Percentiles rank a stretch among this genome's conserved stretches.
Conservation (phyloP, 768 basidiomycete species). For the Leccinum olivaceopallidum region DNA sequence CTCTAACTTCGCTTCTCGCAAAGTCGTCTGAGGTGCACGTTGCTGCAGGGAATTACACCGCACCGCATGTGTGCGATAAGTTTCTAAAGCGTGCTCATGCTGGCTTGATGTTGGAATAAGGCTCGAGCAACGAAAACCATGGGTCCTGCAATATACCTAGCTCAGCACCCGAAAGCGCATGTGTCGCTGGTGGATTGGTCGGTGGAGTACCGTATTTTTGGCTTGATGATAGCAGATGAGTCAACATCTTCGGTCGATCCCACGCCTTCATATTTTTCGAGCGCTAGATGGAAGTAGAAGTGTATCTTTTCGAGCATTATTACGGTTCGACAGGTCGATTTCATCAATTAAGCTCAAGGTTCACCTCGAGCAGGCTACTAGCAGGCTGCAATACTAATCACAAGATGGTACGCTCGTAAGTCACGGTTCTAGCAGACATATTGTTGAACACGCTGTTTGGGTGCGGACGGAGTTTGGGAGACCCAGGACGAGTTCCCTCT, state of each 20-base stretch:
- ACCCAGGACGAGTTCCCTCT: neutral
- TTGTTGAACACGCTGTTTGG: conserved; percentile 15
- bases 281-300: neutral
- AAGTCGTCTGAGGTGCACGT: conserved; percentile 46
- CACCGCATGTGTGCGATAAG: conserved; percentile 46
- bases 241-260: neutral
- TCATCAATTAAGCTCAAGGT: neutral
- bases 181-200: conserved; percentile 66
- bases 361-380: conserved; percentile 1
- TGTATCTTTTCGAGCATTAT: neutral
- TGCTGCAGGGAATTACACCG: conserved; percentile 66
- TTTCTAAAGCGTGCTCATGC: conserved; percentile 43
- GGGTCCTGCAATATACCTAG: conserved; percentile 32
- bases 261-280: conserved; percentile 2
- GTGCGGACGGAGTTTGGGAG: conserved; percentile 14
- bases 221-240: conserved; percentile 1
- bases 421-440: neutral
- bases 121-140: conserved; percentile 15
- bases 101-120: conserved; percentile 53
- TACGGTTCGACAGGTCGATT: neutral
- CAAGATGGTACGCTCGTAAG: neutral
- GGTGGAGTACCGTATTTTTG: conserved; percentile 34
- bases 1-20: conserved; percentile 50
- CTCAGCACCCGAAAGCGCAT: conserved; percentile 54
- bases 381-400: conserved; percentile 1